Evolutionary conservation across 129 eudicot species (phyloP).

Genomic region (Flaveria bidentis): DNA sequence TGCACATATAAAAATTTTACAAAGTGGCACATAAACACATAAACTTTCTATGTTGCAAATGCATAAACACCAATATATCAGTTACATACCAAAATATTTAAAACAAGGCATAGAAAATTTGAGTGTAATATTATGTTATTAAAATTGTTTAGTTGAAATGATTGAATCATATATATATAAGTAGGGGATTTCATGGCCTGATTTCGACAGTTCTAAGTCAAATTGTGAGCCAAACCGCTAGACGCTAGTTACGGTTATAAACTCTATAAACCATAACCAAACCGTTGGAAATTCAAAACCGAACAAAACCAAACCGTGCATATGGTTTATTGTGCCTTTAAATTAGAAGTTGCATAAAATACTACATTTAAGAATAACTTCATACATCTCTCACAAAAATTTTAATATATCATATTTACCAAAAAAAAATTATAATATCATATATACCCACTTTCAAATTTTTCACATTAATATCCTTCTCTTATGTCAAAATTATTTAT

Average conservation of each 20-base stretch:
- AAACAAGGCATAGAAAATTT: background rate
- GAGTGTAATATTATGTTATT: background rate
- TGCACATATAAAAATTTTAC: constrained; percentile 19
- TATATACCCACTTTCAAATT: background rate
- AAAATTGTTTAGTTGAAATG: background rate
- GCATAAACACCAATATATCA: constrained; percentile 3
- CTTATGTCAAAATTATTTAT: background rate
- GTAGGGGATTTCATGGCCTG: background rate
- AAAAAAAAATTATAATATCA: background rate
- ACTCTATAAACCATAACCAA: background rate
- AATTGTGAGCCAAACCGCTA: background rate
- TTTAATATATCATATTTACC: background rate
- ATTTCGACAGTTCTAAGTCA: background rate
- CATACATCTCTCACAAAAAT: background rate
- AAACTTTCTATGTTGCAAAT: background rate
- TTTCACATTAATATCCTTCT: background rate
- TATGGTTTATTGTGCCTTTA: background rate
- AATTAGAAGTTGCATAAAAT: background rate
- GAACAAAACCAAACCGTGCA: background rate
- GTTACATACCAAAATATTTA: background rate
- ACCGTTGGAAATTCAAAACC: background rate
- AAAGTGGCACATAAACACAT: background rate
- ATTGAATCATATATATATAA: background rate
- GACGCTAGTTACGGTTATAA: background rate
- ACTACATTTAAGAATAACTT: background rate